These are phyloP conservation scores for Tolypocladium pustulatum DNA, from an alignment of 2,329 filamentous ascomycete genomes.

Conservation along the genomic window DNA sequence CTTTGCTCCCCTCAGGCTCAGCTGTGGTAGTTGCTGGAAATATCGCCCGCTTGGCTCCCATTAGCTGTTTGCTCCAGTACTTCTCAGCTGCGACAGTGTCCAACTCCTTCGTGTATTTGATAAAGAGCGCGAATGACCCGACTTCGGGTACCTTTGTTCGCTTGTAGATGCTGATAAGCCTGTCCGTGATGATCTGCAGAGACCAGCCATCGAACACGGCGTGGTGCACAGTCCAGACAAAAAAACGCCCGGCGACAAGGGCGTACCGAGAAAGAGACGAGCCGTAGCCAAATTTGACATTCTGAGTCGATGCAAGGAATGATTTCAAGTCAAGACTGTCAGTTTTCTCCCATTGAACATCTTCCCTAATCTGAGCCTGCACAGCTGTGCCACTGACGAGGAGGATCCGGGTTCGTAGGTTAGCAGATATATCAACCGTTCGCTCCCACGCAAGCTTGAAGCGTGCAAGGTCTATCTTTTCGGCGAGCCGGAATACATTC, in stretches of 20 bases:
- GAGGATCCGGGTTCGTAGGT: not conserved
- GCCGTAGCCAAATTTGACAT: not conserved
- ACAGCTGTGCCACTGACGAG: not conserved
- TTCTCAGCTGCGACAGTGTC: not conserved
- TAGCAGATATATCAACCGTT: not conserved
- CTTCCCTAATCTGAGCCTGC: not conserved
- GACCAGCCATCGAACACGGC: slow-evolving; percentile 17
- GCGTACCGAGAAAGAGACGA: not conserved
- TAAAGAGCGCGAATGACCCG: not conserved
- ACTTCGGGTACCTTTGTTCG: not conserved
- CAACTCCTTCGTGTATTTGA: slow-evolving; percentile 1
- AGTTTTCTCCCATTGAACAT: not conserved
- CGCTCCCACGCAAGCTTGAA: not conserved
- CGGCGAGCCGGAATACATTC: not conserved
- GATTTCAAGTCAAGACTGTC: not conserved
- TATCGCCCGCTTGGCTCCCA: not conserved
- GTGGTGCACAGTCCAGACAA: slow-evolving; percentile 16
- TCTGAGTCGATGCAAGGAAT: not conserved
- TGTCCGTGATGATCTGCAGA: slow-evolving; percentile 3
- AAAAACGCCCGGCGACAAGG: slow-evolving; percentile 1
- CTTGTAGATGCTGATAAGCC: slow-evolving; percentile 3
- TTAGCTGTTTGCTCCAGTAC: slow-evolving; percentile 5
- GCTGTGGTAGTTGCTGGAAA: slow-evolving; percentile 1
- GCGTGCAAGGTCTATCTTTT: not conserved
- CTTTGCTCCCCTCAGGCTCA: not conserved